Conservation (phyloP, 1,139 yeast genomes). For the Ogataea hybrid region DNA sequence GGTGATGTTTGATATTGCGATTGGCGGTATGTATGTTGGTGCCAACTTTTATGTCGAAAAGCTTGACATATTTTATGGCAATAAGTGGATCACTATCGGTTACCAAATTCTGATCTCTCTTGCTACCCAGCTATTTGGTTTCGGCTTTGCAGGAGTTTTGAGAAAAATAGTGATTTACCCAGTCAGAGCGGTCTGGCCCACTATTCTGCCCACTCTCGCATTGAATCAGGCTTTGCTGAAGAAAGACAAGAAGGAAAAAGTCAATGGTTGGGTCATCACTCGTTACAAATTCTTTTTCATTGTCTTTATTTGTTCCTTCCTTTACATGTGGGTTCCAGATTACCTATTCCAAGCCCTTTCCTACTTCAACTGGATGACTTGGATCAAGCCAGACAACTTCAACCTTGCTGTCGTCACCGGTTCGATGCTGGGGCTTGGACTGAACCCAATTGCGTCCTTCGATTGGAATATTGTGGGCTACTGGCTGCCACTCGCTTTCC, state of each 20-base stretch:
- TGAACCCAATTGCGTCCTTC: slow-evolving; percentile 55
- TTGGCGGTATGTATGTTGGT: slow-evolving; percentile 42
- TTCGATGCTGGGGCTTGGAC: slow-evolving; percentile 35
- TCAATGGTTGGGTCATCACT: slow-evolving; percentile 52
- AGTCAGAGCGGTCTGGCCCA: slow-evolving; percentile 53
- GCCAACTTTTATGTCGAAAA: slow-evolving; percentile 47
- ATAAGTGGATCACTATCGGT: slow-evolving; percentile 39
- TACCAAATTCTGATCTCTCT: slow-evolving; percentile 45
- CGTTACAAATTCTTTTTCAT: slow-evolving; percentile 47
- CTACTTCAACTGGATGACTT: slow-evolving; percentile 60
- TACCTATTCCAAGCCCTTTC: slow-evolving; percentile 50
- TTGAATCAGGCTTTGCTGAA: slow-evolving; percentile 41
- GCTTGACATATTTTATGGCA: slow-evolving; percentile 29
- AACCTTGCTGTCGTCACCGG: slow-evolving; percentile 58
- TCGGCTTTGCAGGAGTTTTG: slow-evolving; percentile 62
- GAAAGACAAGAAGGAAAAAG: slow-evolving; percentile 38
- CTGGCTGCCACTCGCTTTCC: slow-evolving; percentile 63
- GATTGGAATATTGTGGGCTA: slow-evolving; percentile 60
- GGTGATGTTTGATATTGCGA: slow-evolving; percentile 42
- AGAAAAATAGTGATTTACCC: slow-evolving; percentile 58
- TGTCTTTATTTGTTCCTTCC: slow-evolving; percentile 36
- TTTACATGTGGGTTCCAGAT: slow-evolving; percentile 58
- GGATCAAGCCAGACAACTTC: slow-evolving; percentile 58
- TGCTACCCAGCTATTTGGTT: slow-evolving; percentile 57
- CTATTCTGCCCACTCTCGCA: slow-evolving; percentile 43